Evolutionary conservation across 1,284 basidiomycete species (phyloP).

Genomic region (Mycena sp.): DNA sequence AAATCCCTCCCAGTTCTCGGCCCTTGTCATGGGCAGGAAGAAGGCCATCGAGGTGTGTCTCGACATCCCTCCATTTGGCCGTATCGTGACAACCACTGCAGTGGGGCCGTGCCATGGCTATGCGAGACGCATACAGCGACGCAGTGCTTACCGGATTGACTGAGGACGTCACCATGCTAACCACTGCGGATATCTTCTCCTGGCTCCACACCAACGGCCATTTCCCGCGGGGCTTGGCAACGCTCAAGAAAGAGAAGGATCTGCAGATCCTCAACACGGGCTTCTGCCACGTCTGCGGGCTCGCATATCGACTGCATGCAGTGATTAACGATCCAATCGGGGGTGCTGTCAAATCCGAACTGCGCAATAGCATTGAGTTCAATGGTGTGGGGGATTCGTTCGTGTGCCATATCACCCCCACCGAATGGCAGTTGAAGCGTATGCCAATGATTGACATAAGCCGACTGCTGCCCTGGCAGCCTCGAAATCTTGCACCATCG

Average conservation of each 20-base stretch:
- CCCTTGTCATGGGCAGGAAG: slow-evolving; percentile 25
- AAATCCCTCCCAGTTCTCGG: slow-evolving; percentile 20
- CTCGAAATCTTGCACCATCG: background rate
- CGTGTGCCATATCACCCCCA: slow-evolving; percentile 16
- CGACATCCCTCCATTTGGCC: background rate
- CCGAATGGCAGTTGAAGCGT: slow-evolving; percentile 21
- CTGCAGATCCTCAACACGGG: slow-evolving; percentile 18
- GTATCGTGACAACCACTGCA: background rate
- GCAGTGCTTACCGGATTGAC: slow-evolving; percentile 21
- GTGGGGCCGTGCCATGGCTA: slow-evolving; percentile 31
- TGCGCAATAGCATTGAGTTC: background rate
- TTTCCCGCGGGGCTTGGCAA: slow-evolving; percentile 14
- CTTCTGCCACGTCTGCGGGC: slow-evolving; percentile 23
- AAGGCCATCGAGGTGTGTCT: slow-evolving; percentile 28
- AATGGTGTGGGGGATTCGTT: slow-evolving; percentile 8
- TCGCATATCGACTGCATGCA: slow-evolving; percentile 21
- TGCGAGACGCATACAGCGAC: slow-evolving; percentile 27
- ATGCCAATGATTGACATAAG: slow-evolving; percentile 18
- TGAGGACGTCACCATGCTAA: slow-evolving; percentile 25
- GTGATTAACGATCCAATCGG: slow-evolving; percentile 1
- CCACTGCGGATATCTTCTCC: slow-evolving; percentile 28
- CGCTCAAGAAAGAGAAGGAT: slow-evolving; percentile 21
- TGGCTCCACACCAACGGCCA: slow-evolving; percentile 29
- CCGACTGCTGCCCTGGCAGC: slow-evolving; percentile 3
- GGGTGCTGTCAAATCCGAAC: background rate